These are phyloP conservation scores for Spatholobus suberectus DNA, from an alignment of 306 rosid species.

Conservation along the genomic window DNA sequence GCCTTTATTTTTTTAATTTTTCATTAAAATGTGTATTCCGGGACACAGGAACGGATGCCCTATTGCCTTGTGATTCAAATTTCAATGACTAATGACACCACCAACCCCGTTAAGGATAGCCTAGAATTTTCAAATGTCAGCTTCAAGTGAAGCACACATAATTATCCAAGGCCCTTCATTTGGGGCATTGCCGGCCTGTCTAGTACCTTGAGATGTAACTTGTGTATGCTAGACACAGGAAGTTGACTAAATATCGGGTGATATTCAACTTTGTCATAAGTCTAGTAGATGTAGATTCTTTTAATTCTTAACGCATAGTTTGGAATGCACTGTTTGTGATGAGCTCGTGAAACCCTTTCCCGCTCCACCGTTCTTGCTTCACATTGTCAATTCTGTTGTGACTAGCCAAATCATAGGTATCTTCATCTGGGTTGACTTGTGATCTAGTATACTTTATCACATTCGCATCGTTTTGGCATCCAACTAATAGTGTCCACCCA, in stretches of 20 bases:
- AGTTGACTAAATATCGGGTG: slow-evolving; percentile 19
- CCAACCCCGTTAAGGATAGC: neutral
- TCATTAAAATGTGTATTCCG: neutral
- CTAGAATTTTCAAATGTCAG: slow-evolving; percentile 14
- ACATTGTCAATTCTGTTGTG: slow-evolving; percentile 24
- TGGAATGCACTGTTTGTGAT: slow-evolving; percentile 45
- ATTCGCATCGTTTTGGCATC: slow-evolving; percentile 36
- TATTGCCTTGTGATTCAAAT: slow-evolving; percentile 12
- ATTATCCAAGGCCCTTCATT: neutral
- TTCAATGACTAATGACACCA: slow-evolving; percentile 29
- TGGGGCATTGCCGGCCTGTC: slow-evolving; percentile 9
- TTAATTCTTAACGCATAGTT: slow-evolving; percentile 29
- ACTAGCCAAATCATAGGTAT: slow-evolving; percentile 32
- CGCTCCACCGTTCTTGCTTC: slow-evolving; percentile 27
- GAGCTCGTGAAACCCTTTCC: slow-evolving; percentile 37
- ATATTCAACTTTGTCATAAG: slow-evolving; percentile 12
- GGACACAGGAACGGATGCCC: neutral
- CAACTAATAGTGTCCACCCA: slow-evolving; percentile 45
- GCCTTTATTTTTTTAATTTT: neutral
- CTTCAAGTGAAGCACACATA: slow-evolving; percentile 2
- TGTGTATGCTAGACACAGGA: neutral
- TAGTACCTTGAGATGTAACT: neutral
- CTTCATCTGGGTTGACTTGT: slow-evolving; percentile 46
- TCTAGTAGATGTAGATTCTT: slow-evolving; percentile 22
- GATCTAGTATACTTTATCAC: slow-evolving; percentile 6